A percentile compares a stretch with the other conserved stretches of the same genome.
These are phyloP conservation scores for Boletus fagicola DNA, from an alignment of 768 basidiomycete species.

Conservation along the genomic window DNA sequence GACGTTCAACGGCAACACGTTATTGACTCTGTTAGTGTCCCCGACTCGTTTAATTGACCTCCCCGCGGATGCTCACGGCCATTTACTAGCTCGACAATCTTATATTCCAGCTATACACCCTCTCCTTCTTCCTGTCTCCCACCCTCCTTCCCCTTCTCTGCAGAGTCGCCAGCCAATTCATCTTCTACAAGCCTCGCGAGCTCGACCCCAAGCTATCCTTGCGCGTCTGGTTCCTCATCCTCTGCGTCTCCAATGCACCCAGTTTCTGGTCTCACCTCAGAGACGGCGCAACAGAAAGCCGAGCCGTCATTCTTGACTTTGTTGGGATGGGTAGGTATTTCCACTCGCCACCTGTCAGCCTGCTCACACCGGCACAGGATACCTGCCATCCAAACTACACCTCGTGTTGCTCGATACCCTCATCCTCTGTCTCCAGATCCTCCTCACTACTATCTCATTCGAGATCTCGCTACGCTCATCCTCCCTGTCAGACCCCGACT, in stretches of 20 bases:
- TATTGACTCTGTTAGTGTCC: slow-evolving; percentile 55
- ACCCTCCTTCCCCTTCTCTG: slow-evolving; percentile 42
- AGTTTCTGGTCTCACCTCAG: slow-evolving; percentile 62
- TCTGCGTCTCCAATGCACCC: slow-evolving; percentile 56
- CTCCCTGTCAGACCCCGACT: slow-evolving; percentile 43
- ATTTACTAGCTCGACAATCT: slow-evolving; percentile 60
- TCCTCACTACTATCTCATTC: slow-evolving; percentile 68
- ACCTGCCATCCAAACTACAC: slow-evolving; percentile 61
- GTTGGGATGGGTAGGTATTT: slow-evolving; percentile 65
- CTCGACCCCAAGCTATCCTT: slow-evolving; percentile 63
- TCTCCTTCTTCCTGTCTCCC: slow-evolving; percentile 79
- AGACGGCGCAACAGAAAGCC: slow-evolving; percentile 52
- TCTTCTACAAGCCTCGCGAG: slow-evolving; percentile 66
- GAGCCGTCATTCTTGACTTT: slow-evolving; percentile 71
- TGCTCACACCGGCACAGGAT: slow-evolving; percentile 38
- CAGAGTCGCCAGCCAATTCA: slow-evolving; percentile 59
- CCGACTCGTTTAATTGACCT: not conserved
- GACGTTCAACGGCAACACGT: slow-evolving; percentile 71
- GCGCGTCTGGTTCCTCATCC: slow-evolving; percentile 62
- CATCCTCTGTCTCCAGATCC: slow-evolving; percentile 64
- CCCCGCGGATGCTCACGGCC: slow-evolving; percentile 10
- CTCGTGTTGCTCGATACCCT: slow-evolving; percentile 65
- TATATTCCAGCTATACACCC: slow-evolving; percentile 67
- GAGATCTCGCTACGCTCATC: slow-evolving; percentile 48
- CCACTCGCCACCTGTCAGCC: not conserved